Base-by-base conservation (phyloP, 2,329 filamentous ascomycete genomes). In the Penicillium concentricum region DNA sequence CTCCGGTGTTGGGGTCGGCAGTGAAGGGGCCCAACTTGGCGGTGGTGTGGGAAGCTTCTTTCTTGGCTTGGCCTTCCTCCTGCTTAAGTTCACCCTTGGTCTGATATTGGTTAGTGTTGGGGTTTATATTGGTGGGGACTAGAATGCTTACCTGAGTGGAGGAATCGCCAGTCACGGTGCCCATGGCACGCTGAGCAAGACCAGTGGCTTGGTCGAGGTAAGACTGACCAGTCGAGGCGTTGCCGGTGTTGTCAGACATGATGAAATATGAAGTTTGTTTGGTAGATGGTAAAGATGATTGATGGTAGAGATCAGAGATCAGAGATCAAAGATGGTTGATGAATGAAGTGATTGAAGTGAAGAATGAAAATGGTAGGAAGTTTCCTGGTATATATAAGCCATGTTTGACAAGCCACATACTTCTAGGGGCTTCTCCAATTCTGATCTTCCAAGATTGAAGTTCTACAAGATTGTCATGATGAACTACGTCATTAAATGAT, bases 191-290 rank as follows among this genome's bases (percentile, higher is more conserved):
- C 77, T 96, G 91, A 51, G 87, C 84, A 53, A 86, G 80, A 64
- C 90, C 90, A 37, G 86, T 82, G 68, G 89, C 89, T 15, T 84
- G 83, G 82, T 92, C 88, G 66, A 90, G 71, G 77, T 87, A 87
- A 56, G 90, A 89, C 81, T 93, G 84, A 70, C 92, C 82, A 62
- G 92, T 94, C 61, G 91, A 95, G 65, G 88, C 72, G 78, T 67
- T 67, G 5, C 20, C 20, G 2, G 26, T 43, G 48, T 60, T 55
- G 60, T 65, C 65, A 60, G 70, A 67, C 70, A 72, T 72, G 32
- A 26, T 65, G 24, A 13, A 18, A 10, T 15, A 26, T 66, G 26
- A n/a, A 20, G 12, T 15, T 42, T 45, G 43, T 47, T 58, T 61
- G 24, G 53, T 58, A 44, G 30, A 13, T 32, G 30, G 30, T 32